These are phyloP conservation scores for Mercurialis annua DNA, from an alignment of 345 rosid genomes.

Conservation along the genomic window DNA sequence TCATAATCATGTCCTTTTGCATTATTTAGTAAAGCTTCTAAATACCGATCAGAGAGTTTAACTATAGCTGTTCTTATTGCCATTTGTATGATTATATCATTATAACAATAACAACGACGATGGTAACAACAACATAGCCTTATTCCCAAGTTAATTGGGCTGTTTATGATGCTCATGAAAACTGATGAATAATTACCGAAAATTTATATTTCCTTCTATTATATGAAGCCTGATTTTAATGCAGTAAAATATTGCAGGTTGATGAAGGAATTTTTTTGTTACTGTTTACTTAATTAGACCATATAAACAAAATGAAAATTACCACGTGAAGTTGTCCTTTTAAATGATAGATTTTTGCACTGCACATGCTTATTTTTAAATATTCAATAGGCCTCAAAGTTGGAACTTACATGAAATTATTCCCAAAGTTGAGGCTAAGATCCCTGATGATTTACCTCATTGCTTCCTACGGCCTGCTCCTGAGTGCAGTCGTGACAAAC, in stretches of 20 bases:
- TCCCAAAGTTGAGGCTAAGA: not conserved
- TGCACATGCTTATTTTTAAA: slow-evolving; percentile 2
- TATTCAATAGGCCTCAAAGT: slow-evolving; percentile 16
- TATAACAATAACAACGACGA: too few species aligned
- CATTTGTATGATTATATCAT: too few species aligned
- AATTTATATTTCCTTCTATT: not conserved
- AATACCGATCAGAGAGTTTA: too few species aligned
- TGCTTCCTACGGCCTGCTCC: slow-evolving; percentile 25
- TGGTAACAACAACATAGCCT: too few species aligned
- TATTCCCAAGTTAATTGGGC: too few species aligned
- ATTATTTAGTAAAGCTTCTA: not conserved
- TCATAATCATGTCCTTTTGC: not conserved
- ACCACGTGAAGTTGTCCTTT: too few species aligned
- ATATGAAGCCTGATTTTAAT: not conserved
- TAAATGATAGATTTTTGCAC: not conserved
- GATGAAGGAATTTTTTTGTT: not conserved
- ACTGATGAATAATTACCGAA: not conserved
- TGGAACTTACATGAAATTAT: slow-evolving; percentile 23
- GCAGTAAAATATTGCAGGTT: not conserved
- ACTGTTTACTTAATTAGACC: not conserved
- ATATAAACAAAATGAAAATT: not conserved
- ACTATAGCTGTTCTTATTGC: not conserved
- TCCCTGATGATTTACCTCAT: slow-evolving; percentile 15
- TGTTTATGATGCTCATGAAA: not conserved
- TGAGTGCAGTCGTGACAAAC: slow-evolving; percentile 21